phyloP scores from a whole-genome alignment of 1,284 basidiomycete species.

The Volvariella volvacea region DNA sequence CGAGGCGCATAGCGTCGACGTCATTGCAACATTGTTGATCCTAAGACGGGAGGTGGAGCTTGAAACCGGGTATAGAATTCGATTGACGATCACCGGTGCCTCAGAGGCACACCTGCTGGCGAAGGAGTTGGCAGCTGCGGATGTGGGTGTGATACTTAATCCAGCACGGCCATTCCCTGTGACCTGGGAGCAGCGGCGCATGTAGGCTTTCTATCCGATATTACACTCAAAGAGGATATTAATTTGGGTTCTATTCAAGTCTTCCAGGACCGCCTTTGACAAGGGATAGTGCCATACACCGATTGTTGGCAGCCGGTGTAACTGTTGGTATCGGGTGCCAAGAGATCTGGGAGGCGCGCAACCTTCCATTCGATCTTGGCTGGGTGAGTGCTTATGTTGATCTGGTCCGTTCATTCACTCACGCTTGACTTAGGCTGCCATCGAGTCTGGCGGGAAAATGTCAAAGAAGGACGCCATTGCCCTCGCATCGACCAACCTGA shows the following conservation, averaged over 20 bases:
- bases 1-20: constrained; percentile 62
- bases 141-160: constrained; percentile 69
- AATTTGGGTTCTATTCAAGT: constrained; percentile 13
- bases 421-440: constrained; percentile 33
- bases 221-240: not conserved
- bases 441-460: constrained; percentile 43
- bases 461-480: constrained; percentile 49
- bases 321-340: constrained; percentile 70
- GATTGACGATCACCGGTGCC: constrained; percentile 61
- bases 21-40: constrained; percentile 70
- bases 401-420: constrained; percentile 11
- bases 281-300: constrained; percentile 55
- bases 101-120: constrained; percentile 75
- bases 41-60: constrained; percentile 71
- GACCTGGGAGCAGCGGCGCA: constrained; percentile 57
- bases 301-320: constrained; percentile 61
- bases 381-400: constrained; percentile 46
- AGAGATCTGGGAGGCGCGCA: constrained; percentile 60
- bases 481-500: constrained; percentile 55
- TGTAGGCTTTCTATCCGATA: constrained; percentile 33
- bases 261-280: constrained; percentile 70
- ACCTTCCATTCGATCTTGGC: constrained; percentile 65
- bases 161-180: constrained; percentile 52
- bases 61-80: constrained; percentile 30
- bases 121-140: constrained; percentile 60